Percentiles rank a stretch among this genome's conserved stretches.
Evolutionary conservation across 192 early-diverging fungal species (phyloP).

Genomic region (Podila epigama): DNA sequence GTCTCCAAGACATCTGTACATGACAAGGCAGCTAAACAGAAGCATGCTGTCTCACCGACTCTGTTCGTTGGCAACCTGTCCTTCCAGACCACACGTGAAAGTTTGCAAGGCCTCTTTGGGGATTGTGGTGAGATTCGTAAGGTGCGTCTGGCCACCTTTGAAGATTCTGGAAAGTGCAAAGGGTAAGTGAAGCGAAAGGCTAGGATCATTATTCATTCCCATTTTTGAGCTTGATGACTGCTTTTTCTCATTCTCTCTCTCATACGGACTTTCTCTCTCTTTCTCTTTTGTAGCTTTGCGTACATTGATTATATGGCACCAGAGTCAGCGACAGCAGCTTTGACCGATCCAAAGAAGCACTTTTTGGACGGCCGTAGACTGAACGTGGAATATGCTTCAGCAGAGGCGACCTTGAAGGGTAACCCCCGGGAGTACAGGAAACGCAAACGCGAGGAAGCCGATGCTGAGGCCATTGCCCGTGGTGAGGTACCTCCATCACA

Average conservation of each 20-base stretch:
- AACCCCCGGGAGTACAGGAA: conserved; percentile 68
- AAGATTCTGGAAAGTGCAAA: conserved; percentile 80
- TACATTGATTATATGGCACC: conserved; percentile 73
- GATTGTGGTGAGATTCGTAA: conserved; percentile 69
- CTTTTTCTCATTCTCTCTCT: not conserved
- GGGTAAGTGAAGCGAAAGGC: no score
- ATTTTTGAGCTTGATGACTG: no score
- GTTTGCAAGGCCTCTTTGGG: conserved; percentile 64
- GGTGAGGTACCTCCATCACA: conserved; percentile 26
- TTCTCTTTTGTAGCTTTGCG: conserved; percentile 54
- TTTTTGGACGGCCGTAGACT: conserved; percentile 63
- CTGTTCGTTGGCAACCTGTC: conserved; percentile 75
- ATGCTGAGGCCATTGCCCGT: conserved; percentile 30
- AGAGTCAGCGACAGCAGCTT: conserved; percentile 68
- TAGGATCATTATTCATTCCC: no score
- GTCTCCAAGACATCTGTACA: conserved; percentile 31
- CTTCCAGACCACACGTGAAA: conserved; percentile 60
- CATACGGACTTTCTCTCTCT: not conserved
- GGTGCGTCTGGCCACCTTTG: conserved; percentile 75
- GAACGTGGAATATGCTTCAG: conserved; percentile 74
- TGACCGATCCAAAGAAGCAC: conserved; percentile 62
- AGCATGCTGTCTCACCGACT: conserved; percentile 66
- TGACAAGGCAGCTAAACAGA: conserved; percentile 55
- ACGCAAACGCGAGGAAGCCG: conserved; percentile 46
- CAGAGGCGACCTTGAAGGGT: conserved; percentile 69